phyloP scores from a whole-genome alignment of 257 asterid species.

The Przewalskia tangutica region DNA sequence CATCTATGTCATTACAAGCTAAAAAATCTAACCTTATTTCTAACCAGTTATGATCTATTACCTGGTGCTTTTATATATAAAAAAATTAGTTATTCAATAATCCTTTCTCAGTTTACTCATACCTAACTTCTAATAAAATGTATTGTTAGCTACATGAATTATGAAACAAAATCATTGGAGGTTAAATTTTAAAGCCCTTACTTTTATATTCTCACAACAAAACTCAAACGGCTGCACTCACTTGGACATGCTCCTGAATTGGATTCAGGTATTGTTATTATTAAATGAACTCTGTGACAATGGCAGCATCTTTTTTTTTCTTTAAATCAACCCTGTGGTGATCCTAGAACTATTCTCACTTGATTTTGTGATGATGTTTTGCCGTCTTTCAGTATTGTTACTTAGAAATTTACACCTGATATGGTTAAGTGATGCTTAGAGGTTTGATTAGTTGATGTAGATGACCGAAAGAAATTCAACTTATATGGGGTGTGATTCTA shows the following conservation, averaged over 20 bases:
- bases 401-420: background rate
- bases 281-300: background rate
- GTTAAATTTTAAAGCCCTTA: background rate
- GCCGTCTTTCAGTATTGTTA: background rate
- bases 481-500: background rate
- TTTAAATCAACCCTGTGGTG: background rate
- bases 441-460: background rate
- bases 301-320: background rate
- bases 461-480: background rate
- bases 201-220: conserved; percentile 9
- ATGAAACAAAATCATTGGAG: background rate
- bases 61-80: background rate
- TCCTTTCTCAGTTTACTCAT: background rate
- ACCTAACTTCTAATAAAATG: background rate
- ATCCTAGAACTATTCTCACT: background rate
- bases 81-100: background rate
- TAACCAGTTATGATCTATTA: background rate
- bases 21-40: background rate
- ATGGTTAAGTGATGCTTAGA: background rate
- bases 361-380: background rate
- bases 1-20: background rate
- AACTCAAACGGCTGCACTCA: conserved; percentile 36
- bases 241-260: conserved; percentile 68
- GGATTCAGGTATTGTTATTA: conserved; percentile 67
- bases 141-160: background rate